A percentile compares a stretch with the other conserved stretches of the same genome.
These are phyloP conservation scores for Mortierella claussenii DNA, from an alignment of 192 early-diverging fungal species.

Conservation along the genomic window DNA sequence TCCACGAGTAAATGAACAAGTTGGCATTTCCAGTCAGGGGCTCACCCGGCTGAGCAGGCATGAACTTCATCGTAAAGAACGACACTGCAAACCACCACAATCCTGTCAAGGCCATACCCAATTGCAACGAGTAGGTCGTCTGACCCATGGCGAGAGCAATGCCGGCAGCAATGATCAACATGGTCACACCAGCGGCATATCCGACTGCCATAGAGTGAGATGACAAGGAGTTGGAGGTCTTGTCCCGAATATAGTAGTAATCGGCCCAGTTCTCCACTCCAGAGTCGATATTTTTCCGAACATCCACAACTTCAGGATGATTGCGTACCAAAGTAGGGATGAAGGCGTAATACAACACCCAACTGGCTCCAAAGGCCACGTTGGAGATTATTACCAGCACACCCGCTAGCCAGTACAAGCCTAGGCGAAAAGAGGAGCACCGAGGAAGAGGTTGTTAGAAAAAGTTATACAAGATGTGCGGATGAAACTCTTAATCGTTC, in stretches of 20 bases:
- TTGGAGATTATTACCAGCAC: constrained; percentile 53
- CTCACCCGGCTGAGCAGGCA: constrained; percentile 53
- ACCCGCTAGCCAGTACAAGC: constrained; percentile 55
- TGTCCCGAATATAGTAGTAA: constrained; percentile 29
- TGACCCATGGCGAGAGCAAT: constrained; percentile 42
- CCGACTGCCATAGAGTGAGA: constrained; percentile 53
- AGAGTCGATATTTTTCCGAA: background rate
- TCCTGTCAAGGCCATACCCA: constrained; percentile 57
- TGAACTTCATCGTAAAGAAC: constrained; percentile 50
- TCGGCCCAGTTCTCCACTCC: constrained; percentile 30
- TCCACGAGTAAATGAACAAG: constrained; percentile 56
- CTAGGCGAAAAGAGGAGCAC: background rate
- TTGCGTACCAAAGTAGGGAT: constrained; percentile 58
- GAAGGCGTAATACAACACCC: constrained; percentile 66
- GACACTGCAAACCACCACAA: constrained; percentile 63
- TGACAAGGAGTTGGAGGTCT: constrained; percentile 53
- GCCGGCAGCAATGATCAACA: constrained; percentile 52
- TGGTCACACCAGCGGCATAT: constrained; percentile 38
- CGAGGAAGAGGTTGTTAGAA: too few species aligned
- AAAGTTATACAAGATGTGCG: too few species aligned
- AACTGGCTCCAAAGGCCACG: constrained; percentile 58
- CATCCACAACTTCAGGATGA: constrained; percentile 49
- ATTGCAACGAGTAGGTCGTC: constrained; percentile 50
- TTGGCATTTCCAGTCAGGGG: constrained; percentile 56
- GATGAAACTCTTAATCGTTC: too few species aligned